A percentile compares a stretch with the other conserved stretches of the same genome.
Conservation (phyloP, 371 early-diverging fungal species). For the Batkoa obscura region DNA sequence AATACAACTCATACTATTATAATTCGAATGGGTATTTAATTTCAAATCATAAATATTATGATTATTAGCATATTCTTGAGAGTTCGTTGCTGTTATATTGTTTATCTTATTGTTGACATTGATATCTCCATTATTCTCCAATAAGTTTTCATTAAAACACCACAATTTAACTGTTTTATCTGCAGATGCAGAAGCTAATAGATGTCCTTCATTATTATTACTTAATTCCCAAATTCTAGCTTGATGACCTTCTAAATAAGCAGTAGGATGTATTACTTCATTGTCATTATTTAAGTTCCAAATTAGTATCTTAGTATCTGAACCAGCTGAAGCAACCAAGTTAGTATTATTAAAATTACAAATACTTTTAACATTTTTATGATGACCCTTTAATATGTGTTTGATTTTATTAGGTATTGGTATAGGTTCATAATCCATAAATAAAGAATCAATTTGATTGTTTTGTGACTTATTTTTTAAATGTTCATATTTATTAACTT, state of each 20-base stretch:
- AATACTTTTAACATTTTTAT: constrained; percentile 78
- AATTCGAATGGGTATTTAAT: too few species aligned
- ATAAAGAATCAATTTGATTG: constrained; percentile 1
- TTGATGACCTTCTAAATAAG: constrained; percentile 53
- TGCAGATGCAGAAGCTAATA: constrained; percentile 72
- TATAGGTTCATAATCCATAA: constrained; percentile 71
- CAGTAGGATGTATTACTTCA: neutral
- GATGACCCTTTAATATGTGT: constrained; percentile 58
- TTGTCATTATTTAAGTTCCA: neutral
- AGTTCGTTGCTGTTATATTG: too few species aligned
- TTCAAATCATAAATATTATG: too few species aligned
- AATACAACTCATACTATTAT: neutral
- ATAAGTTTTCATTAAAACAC: neutral
- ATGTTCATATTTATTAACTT: constrained; percentile 58
- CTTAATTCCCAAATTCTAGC: constrained; percentile 86
- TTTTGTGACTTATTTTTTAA: constrained; percentile 18
- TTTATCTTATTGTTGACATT: too few species aligned
- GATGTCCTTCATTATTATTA: constrained; percentile 38
- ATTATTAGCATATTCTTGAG: too few species aligned
- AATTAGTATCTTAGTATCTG: neutral
- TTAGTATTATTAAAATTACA: constrained; percentile 51
- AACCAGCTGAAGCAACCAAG: constrained; percentile 12
- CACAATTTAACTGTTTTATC: constrained; percentile 68
- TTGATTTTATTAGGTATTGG: constrained; percentile 73
- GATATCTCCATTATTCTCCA: too few species aligned